Evolutionary conservation across 2,329 filamentous ascomycete species (phyloP).

Genomic region (Cyphellophora europaea): DNA sequence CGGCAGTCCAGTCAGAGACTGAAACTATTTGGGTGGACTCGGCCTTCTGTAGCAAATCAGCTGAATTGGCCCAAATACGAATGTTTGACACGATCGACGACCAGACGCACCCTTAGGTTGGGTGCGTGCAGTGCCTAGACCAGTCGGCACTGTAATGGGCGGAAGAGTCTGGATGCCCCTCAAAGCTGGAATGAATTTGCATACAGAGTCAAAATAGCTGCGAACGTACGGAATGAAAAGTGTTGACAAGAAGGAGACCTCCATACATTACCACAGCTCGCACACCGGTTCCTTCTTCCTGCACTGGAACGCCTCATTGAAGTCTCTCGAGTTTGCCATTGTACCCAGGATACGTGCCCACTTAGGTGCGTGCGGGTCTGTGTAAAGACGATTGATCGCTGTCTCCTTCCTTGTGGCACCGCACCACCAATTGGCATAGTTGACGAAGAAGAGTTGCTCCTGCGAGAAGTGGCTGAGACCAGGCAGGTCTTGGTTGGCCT

Average conservation of each 20-base stretch:
- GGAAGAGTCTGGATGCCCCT: too few relatives aligned
- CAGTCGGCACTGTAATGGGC: not conserved
- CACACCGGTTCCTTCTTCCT: constrained; percentile 56
- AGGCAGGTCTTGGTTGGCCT: constrained; percentile 46
- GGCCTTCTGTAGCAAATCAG: too few relatives aligned
- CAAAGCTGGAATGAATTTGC: too few relatives aligned
- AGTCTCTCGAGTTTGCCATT: constrained; percentile 58
- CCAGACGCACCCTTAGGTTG: too few relatives aligned
- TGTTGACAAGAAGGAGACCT: not conserved
- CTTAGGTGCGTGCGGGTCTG: constrained; percentile 57
- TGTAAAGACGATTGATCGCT: constrained; percentile 49
- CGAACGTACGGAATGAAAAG: too few relatives aligned
- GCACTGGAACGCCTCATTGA: constrained; percentile 59
- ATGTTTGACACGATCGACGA: too few relatives aligned
- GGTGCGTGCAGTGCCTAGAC: not conserved
- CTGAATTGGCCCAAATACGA: too few relatives aligned
- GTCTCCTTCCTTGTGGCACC: constrained; percentile 52
- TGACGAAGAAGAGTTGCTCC: constrained; percentile 62
- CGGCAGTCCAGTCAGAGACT: too few relatives aligned
- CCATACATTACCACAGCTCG: constrained; percentile 53
- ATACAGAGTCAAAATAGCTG: too few relatives aligned
- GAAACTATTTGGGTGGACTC: too few relatives aligned
- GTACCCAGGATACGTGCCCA: constrained; percentile 53
- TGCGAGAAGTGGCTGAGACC: constrained; percentile 54
- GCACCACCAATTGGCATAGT: constrained; percentile 59